A percentile compares a stretch with the other conserved stretches of the same genome.
These are phyloP conservation scores for Kwoniella sp. DNA, from an alignment of 768 basidiomycete genomes.

Conservation along the genomic window DNA sequence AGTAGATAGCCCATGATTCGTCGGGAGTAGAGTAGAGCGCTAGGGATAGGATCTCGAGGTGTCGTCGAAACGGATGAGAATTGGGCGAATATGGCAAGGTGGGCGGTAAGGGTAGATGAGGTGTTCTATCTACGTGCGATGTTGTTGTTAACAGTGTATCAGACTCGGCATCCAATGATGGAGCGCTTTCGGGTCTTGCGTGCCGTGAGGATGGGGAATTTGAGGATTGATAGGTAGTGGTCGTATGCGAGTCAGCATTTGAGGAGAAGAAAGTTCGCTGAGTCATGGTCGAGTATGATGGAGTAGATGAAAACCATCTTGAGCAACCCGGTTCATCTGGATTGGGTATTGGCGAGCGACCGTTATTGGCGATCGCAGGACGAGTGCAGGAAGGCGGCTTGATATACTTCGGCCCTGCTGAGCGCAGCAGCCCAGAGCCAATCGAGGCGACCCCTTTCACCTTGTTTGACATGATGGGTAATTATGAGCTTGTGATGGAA, in stretches of 20 bases:
- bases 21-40: slow-evolving; percentile 24
- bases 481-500: not conserved
- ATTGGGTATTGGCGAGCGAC: not conserved
- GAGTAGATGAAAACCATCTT: slow-evolving; percentile 9
- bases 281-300: not conserved
- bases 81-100: slow-evolving; percentile 29
- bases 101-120: slow-evolving; percentile 32
- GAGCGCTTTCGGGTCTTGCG: not conserved
- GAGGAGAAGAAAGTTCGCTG: slow-evolving; percentile 20
- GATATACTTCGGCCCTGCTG: not conserved
- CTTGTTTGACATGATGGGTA: slow-evolving; percentile 12
- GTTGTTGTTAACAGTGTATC: not conserved
- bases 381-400: not conserved
- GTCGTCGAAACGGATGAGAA: slow-evolving; percentile 41
- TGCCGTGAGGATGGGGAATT: not conserved
- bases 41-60: slow-evolving; percentile 39
- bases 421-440: not conserved
- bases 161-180: not conserved
- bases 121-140: slow-evolving; percentile 7
- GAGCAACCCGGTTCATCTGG: slow-evolving; percentile 21
- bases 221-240: not conserved
- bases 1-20: slow-evolving; percentile 42
- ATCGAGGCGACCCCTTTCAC: slow-evolving; percentile 11
- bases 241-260: not conserved
- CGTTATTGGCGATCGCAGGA: not conserved